Evolutionary conservation across 805 yeast species (phyloP).

Genomic region (Monosporozyma servazzii): DNA sequence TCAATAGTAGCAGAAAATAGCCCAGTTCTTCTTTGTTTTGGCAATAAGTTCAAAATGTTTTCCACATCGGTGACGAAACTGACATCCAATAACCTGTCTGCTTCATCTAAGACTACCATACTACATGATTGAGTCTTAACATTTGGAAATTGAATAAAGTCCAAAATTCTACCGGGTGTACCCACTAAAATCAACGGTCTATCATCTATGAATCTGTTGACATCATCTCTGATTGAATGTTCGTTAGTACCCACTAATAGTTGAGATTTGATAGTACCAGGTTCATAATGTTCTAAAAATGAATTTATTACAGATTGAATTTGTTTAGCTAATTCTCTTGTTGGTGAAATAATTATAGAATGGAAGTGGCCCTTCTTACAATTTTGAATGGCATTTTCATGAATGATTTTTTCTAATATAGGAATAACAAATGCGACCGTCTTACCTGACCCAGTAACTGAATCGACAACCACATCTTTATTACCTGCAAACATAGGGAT

Average conservation of each 20-base stretch:
- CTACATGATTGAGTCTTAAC: slow-evolving; percentile 61
- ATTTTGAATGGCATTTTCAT: slow-evolving; percentile 26
- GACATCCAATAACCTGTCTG: slow-evolving; percentile 76
- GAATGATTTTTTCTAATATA: slow-evolving; percentile 53
- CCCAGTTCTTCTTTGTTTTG: slow-evolving; percentile 90
- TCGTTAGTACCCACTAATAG: slow-evolving; percentile 46
- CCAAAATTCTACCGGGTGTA: slow-evolving; percentile 84
- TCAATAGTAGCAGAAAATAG: slow-evolving; percentile 88
- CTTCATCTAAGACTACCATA: slow-evolving; percentile 79
- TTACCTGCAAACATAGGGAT: slow-evolving; percentile 76
- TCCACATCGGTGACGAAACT: slow-evolving; percentile 65
- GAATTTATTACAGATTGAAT: slow-evolving; percentile 57
- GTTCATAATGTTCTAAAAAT: slow-evolving; percentile 51
- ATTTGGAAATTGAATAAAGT: slow-evolving; percentile 49
- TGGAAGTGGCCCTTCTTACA: slow-evolving; percentile 57
- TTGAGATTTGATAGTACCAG: slow-evolving; percentile 45
- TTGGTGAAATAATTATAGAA: slow-evolving; percentile 60
- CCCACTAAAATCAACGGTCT: slow-evolving; percentile 76
- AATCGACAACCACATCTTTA: slow-evolving; percentile 94
- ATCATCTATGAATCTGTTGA: slow-evolving; percentile 42
- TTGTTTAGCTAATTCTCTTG: slow-evolving; percentile 61
- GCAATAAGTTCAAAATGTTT: slow-evolving; percentile 56
- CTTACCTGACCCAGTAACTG: slow-evolving; percentile 98
- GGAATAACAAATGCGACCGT: slow-evolving; percentile 88
- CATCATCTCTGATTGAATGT: slow-evolving; percentile 59